Evolutionary conservation across 192 early-diverging fungal species (phyloP), one percentile per base, ranked within the genome.

Genomic region (Backusella australiensis): DNA sequence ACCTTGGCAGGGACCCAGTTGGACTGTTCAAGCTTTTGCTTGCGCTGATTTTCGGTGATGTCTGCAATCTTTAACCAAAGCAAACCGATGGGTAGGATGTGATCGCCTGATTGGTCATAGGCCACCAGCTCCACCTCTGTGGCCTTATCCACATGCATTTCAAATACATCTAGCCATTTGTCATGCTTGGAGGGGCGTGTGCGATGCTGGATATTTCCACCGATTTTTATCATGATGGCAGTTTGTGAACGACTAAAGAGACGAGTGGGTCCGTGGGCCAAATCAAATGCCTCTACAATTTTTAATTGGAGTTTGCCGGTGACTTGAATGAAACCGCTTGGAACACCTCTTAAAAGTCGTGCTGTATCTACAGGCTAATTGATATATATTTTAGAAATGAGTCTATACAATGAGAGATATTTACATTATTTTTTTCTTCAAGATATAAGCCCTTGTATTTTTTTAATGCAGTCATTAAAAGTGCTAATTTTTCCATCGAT

Each of bases 61-160:
- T 99, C 98, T 0, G 92, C 92, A 36, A 98, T 87, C 73, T 96
- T 96, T 74, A 98, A 91, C 98, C 98, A 99, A 77, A 94, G 76
- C 68, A 97, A 75, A 6, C 94, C 94, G 70, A 97, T 86, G 56
- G 97, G 87, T n/a, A 89, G 85, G 19, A 59, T 72, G 3, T 70
- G 38, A 29, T 77, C 69, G 14, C 76, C 76, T 1, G 76, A 75
- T 78, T 88, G 85, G 80, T 99, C 98, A 79, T 93, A 94, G 23
- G 98, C 83, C 14, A 93, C 88, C 36, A 99, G 82, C 79, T 99
- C 98, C 6, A 98, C 86, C 77, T 99, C 98, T 21, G 92, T 91
- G 1, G 92, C 94, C 80, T 93, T 93, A 76, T 97, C 95, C 36
- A 99, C 92, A 68, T 89, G 84, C 32, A 98, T 89, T 75, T 94